These are phyloP conservation scores for Phytopythium ostracodes DNA, from an alignment of 352 stramenopile genomes.

Conservation along the genomic window DNA sequence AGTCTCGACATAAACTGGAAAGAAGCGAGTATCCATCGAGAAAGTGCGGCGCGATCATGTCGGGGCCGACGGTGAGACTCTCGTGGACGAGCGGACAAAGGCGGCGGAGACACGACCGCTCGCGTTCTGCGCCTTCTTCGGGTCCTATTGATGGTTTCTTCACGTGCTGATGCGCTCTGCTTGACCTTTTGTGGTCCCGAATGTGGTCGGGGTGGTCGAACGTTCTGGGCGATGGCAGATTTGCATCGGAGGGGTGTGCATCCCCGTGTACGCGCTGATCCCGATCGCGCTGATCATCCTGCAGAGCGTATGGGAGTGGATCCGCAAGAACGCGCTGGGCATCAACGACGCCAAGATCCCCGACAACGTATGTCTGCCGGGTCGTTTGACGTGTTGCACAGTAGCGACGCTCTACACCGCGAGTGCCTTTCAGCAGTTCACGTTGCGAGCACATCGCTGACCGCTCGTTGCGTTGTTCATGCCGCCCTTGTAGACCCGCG, in stretches of 20 bases:
- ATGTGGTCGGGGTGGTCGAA: neutral
- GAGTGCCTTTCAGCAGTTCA: too few species aligned
- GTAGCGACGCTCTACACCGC: neutral
- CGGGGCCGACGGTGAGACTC: conserved; percentile 22
- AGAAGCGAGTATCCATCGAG: neutral
- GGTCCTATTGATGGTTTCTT: neutral
- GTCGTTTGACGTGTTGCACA: neutral
- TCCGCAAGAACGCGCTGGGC: conserved; percentile 61
- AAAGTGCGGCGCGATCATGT: conserved; percentile 14
- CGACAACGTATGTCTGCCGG: conserved; percentile 30
- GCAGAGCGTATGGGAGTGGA: conserved; percentile 64
- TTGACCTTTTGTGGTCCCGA: neutral
- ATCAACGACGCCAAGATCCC: conserved; percentile 42
- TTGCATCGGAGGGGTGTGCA: conserved; percentile 74
- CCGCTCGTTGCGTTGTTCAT: neutral
- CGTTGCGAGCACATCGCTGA: neutral
- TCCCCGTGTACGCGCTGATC: conserved; percentile 72
- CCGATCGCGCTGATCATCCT: conserved; percentile 69
- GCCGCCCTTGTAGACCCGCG: conserved; percentile 36
- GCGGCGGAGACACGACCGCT: too few species aligned
- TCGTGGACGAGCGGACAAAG: neutral
- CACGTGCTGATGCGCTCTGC: neutral
- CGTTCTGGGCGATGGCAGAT: conserved; percentile 33
- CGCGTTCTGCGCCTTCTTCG: too few species aligned
- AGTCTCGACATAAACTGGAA: neutral